Percentiles rank a stretch among this genome's conserved stretches.
Conservation (phyloP, 2,329 filamentous ascomycete species). For the Fusarium circinatum region DNA sequence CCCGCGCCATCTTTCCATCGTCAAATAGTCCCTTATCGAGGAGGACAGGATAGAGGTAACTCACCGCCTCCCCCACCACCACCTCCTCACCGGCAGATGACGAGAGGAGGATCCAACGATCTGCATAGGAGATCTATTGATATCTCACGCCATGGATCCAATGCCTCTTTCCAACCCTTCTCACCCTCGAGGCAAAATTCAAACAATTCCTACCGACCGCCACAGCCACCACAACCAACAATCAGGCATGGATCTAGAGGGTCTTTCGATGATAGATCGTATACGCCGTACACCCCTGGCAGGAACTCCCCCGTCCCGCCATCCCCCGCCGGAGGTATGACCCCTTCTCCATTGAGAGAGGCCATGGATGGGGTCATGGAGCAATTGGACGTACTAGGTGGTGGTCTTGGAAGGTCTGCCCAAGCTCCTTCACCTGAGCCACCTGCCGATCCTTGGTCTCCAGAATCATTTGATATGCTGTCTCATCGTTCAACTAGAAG, state of each 20-base stretch:
- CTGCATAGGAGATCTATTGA: conserved; percentile 49
- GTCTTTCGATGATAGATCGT: conserved; percentile 49
- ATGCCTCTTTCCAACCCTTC: conserved; percentile 47
- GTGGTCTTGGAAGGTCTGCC: conserved; percentile 60
- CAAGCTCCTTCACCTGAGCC: conserved; percentile 65
- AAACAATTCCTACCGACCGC: conserved; percentile 49
- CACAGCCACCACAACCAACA: conserved; percentile 28
- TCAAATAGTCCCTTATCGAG: conserved; percentile 38
- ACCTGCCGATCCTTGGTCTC: conserved; percentile 83
- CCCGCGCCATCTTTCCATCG: conserved; percentile 49
- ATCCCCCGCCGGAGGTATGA: conserved; percentile 75
- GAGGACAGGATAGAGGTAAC: conserved; percentile 54
- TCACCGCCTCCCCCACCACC: conserved; percentile 84
- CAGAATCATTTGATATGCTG: conserved; percentile 79
- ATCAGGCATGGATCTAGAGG: conserved; percentile 35
- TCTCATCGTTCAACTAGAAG: conserved; percentile 44
- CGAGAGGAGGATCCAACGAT: conserved; percentile 50
- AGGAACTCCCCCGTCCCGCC: conserved; percentile 72
- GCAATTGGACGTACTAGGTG: conserved; percentile 82
- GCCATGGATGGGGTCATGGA: conserved; percentile 99
- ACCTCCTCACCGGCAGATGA: conserved; percentile 80
- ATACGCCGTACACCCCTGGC: conserved; percentile 59
- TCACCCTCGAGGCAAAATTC: conserved; percentile 53
- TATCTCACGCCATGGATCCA: conserved; percentile 50
- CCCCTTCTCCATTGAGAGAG: conserved; percentile 89